These are phyloP conservation scores for Aspergillus sp. DNA, from an alignment of 2,329 filamentous ascomycete genomes.

Conservation along the genomic window DNA sequence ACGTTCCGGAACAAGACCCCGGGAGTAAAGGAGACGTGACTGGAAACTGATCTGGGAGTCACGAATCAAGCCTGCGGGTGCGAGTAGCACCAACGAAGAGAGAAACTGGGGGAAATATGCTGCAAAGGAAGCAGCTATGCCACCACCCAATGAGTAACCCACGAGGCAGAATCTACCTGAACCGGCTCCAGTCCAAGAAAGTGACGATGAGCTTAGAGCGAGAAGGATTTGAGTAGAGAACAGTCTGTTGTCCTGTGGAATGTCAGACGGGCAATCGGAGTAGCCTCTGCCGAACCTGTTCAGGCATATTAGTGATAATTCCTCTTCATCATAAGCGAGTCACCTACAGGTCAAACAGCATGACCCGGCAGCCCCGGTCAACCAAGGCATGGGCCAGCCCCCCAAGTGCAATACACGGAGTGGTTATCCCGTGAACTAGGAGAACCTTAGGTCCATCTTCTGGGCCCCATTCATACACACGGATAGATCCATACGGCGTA, in stretches of 20 bases:
- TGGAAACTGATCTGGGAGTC: conserved; percentile 61
- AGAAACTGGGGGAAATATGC: conserved; percentile 69
- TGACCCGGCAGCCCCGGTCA: conserved; percentile 69
- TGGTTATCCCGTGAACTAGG: conserved; percentile 79
- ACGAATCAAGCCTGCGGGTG: conserved; percentile 77
- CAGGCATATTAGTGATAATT: not conserved
- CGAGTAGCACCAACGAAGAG: conserved; percentile 71
- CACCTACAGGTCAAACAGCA: conserved; percentile 67
- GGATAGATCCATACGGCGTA: conserved; percentile 64
- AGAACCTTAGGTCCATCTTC: conserved; percentile 70
- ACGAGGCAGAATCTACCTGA: conserved; percentile 66
- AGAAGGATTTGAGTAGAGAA: conserved; percentile 73
- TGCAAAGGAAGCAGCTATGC: conserved; percentile 70
- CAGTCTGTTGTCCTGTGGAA: conserved; percentile 72
- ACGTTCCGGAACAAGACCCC: conserved; percentile 60
- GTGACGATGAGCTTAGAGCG: conserved; percentile 67
- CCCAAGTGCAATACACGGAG: conserved; percentile 70
- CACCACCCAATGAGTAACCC: conserved; percentile 80
- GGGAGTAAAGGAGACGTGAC: conserved; percentile 65
- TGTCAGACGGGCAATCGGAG: conserved; percentile 66
- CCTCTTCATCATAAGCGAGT: not conserved
- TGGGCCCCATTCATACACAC: conserved; percentile 81
- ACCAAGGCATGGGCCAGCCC: conserved; percentile 67
- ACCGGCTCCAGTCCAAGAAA: conserved; percentile 62
- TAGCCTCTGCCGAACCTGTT: conserved; percentile 67